Conservation (phyloP, 306 rosid species). For the Geum urbanum region DNA sequence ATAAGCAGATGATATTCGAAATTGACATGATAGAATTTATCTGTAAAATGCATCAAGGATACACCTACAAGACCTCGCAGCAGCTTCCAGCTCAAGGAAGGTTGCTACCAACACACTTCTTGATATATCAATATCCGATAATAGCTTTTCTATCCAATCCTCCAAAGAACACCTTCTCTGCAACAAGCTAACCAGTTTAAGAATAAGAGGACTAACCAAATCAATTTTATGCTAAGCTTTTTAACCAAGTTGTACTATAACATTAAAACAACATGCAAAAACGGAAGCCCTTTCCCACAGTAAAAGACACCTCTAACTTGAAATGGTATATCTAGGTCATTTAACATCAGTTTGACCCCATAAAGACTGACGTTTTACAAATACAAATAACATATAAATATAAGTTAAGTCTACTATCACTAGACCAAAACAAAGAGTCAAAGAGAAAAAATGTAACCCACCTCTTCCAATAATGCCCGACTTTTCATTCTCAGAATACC, state of each 20-base stretch:
- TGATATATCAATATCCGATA: conserved; percentile 78
- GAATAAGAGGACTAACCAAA: conserved; percentile 13
- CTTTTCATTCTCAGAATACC: conserved; percentile 56
- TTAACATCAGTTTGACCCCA: background rate
- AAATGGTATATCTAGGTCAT: background rate
- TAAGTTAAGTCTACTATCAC: background rate
- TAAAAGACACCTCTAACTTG: background rate
- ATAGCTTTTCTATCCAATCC: conserved; percentile 76
- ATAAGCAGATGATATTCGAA: conserved; percentile 13
- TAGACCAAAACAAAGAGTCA: background rate
- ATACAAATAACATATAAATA: background rate
- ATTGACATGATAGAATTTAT: background rate
- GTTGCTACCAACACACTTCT: conserved; percentile 77
- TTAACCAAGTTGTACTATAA: background rate
- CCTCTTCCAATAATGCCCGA: conserved; percentile 63
- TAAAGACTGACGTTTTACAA: background rate
- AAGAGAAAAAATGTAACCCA: conserved; percentile 30
- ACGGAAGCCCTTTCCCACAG: background rate
- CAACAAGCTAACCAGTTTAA: conserved; percentile 38
- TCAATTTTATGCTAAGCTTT: background rate
- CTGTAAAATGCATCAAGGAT: conserved; percentile 25
- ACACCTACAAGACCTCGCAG: conserved; percentile 82
- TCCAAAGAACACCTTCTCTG: conserved; percentile 76
- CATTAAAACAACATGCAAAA: background rate
- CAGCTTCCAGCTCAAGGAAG: conserved; percentile 96